phyloP scores from a whole-genome alignment of 2,329 filamentous ascomycete genomes.

The Arachnopeziza araneosa region DNA sequence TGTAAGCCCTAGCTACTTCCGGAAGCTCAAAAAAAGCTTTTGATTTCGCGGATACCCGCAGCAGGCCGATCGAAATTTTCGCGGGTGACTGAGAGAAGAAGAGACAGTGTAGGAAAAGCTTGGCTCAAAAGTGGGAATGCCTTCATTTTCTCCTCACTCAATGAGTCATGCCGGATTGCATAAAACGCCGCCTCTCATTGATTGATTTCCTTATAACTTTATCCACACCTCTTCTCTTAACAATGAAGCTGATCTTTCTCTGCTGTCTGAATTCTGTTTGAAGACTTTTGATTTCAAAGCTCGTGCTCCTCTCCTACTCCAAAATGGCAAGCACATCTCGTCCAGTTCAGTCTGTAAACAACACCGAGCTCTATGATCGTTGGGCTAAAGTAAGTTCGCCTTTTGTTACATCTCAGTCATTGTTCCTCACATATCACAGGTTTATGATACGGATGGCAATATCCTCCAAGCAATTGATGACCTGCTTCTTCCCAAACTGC shows the following conservation, averaged over 20 bases:
- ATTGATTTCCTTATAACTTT: too few species aligned
- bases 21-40: too few species aligned
- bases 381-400: constrained; percentile 36
- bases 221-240: neutral
- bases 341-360: constrained; percentile 32
- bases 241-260: too few species aligned
- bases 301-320: neutral
- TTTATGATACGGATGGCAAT: constrained; percentile 63
- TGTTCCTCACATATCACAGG: constrained; percentile 13
- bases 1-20: too few species aligned
- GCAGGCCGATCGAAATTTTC: neutral
- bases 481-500: constrained; percentile 44
- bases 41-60: too few species aligned
- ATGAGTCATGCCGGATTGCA: neutral
- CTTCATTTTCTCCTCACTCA: neutral
- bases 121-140: neutral
- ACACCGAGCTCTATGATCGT: constrained; percentile 41
- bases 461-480: constrained; percentile 61
- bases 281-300: neutral
- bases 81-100: too few species aligned
- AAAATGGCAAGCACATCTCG: constrained; percentile 12
- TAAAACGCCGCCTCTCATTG: neutral
- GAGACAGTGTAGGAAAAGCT: neutral
- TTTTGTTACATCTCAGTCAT: neutral
- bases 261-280: too few species aligned